Evolutionary conservation across 164 flowering plant genomes (phyloP), one percentile per base, ranked within the genome.

Genomic region (Umbilicus rupestris): DNA sequence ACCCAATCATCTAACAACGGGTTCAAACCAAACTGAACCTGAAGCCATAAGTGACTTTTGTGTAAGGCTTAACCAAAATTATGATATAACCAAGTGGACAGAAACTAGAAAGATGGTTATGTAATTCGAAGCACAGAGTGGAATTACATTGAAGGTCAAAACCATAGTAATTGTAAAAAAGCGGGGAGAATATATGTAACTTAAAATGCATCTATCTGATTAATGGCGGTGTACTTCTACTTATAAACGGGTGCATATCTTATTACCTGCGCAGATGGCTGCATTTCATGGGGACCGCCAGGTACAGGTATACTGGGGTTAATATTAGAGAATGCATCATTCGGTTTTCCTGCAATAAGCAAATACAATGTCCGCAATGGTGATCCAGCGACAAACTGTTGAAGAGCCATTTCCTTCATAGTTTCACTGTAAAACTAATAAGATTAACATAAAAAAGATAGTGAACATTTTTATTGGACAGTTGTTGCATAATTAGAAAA

Each of bases 331-430:
- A 95, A 95, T 12, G 88, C 99, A 41, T 95, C 97, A 7, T 83
- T 89, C 26, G 90, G 99, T 79, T 92, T 89, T 62, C 97, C 95
- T 33, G 97, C 97, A 72, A 92, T 85, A 31, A 95, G 78, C 62
- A 95, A 78, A 82, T 94, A 92, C 66, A 95, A 79, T 67, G 99
- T 95, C 69, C 96, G 80, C 81, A 95, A 73, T 68, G 98, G 99
- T 67, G 97, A 84, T 50, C 99, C 99, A n/a, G 90, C 77, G 66
- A 83, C 78, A 46, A 95, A 77, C 77, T 90, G 97, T 35, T 66
- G 73, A 72, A 84, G 84, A n/a, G 99, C 94, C 97, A 95, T 90
- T 83, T 85, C 86, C 82, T 81, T 95, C 76, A 90, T 84, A 37
- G 97, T 90, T 39, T 95, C 98, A 64, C 78, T 79, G 81, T 87